phyloP scores from a whole-genome alignment of 139 green algal genomes.

The Ostreobium quekettii region DNA sequence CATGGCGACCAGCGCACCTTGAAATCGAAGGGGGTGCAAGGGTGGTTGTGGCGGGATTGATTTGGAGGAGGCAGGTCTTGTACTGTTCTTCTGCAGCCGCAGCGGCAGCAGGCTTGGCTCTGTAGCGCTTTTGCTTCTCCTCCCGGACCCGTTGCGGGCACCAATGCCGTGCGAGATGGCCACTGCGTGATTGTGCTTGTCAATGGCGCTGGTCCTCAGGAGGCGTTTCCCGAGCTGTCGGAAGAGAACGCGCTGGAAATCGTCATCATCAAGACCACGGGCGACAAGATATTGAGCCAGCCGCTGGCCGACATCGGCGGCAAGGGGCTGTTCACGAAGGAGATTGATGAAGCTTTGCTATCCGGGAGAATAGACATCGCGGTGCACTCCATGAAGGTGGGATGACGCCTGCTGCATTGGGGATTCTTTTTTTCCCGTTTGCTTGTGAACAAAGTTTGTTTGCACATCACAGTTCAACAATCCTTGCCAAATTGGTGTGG shows the following conservation, averaged over 20 bases:
- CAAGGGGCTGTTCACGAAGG: slow-evolving; percentile 99
- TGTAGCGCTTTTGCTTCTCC: too few relatives aligned
- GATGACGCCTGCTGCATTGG: slow-evolving; percentile 5
- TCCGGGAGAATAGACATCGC: slow-evolving; percentile 92
- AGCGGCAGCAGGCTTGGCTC: too few relatives aligned
- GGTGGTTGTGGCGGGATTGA: too few relatives aligned
- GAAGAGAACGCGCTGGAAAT: slow-evolving; percentile 97
- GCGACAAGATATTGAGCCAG: slow-evolving; percentile 97
- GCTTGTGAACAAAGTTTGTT: not conserved
- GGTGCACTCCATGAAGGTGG: slow-evolving; percentile 99
- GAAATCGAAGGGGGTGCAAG: too few relatives aligned
- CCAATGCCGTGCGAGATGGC: too few relatives aligned
- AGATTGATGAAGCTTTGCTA: slow-evolving; percentile 97
- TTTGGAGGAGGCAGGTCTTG: too few relatives aligned
- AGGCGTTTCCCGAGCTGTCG: slow-evolving; percentile 70
- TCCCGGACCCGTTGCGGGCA: too few relatives aligned
- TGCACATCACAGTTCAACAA: not conserved
- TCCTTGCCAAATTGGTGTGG: not conserved
- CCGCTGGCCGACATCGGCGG: slow-evolving; percentile 97
- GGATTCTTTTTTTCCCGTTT: not conserved
- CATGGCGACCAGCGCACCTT: too few relatives aligned
- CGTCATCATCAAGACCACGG: slow-evolving; percentile 98
- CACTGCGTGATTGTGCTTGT: too few relatives aligned
- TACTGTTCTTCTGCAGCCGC: too few relatives aligned
- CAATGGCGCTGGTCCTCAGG: too few relatives aligned